These are phyloP conservation scores for Schwanniomyces polymorphus DNA, from an alignment of 805 yeast species.

Conservation along the genomic window DNA sequence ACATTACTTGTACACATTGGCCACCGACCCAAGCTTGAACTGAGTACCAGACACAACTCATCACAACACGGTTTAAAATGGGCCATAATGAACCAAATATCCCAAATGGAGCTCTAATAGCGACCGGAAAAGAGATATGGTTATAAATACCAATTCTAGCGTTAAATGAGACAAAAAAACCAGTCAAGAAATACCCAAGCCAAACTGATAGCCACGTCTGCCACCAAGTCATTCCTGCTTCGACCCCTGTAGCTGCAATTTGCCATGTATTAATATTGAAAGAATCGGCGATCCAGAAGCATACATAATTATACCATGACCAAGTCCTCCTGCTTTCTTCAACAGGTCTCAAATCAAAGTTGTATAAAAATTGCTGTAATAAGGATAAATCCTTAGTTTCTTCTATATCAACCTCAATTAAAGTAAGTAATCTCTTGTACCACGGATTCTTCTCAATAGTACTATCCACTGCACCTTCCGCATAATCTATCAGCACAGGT, in stretches of 20 bases:
- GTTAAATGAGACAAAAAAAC: neutral
- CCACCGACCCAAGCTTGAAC: slow-evolving; percentile 37
- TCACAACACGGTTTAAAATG: slow-evolving; percentile 33
- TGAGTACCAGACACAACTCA: slow-evolving; percentile 40
- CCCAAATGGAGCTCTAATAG: slow-evolving; percentile 37
- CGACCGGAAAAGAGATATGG: slow-evolving; percentile 37
- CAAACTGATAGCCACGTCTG: slow-evolving; percentile 4
- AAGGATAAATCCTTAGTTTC: slow-evolving; percentile 1
- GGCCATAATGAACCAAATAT: slow-evolving; percentile 32
- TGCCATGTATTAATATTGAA: slow-evolving; percentile 2
- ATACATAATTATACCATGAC: slow-evolving; percentile 4
- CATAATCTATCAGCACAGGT: neutral
- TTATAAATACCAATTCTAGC: slow-evolving; percentile 25
- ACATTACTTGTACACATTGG: slow-evolving; percentile 29
- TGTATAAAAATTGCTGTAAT: slow-evolving; percentile 2
- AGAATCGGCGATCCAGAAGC: slow-evolving; percentile 4
- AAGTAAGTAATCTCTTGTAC: neutral
- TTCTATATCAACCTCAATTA: slow-evolving; percentile 1
- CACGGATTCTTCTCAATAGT: neutral
- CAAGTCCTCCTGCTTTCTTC: slow-evolving; percentile 1
- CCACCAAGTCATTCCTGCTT: slow-evolving; percentile 5
- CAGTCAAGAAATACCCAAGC: slow-evolving; percentile 3
- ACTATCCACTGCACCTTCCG: neutral
- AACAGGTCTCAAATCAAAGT: slow-evolving; percentile 3
- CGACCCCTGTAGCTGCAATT: slow-evolving; percentile 3